Evolutionary conservation across 768 basidiomycete genomes (phyloP), one percentile per base, ranked within the genome.

Genomic region (Mycena belliarum): DNA sequence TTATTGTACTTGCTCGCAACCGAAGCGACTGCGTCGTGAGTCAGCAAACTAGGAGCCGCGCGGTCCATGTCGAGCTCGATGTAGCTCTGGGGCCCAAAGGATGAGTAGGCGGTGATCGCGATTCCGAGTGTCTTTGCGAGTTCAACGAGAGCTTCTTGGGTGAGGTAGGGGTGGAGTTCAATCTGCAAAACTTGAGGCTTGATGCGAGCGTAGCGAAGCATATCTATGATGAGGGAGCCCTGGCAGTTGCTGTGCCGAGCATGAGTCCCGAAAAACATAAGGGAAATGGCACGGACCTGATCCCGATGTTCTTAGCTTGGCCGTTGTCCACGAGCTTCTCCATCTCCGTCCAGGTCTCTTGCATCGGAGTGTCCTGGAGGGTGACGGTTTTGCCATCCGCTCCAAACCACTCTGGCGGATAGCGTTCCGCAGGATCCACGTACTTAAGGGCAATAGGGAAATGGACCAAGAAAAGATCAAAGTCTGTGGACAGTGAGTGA

Each of bases 361-460:
- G 84, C 69, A 91, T 81, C 37, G 88, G 86, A 0, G 82, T 84
- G 49, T 86, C 85, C 82, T 86, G 61, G 42, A 43, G 43, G 6
- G 51, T 24, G 46, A 29, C 55, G 32, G 42, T 60, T 65, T 83
- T 85, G 57, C 82, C 82, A 66, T 91, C 85, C 50, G 89, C 86
- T 29, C 82, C 87, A 49, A 72, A 83, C 93, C 93, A 95, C 68
- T 87, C 91, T 10, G 91, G 86, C 41, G 93, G 92, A 72, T 91
- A 94, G 60, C 84, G 82, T 66, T 85, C 82, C 21, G 69, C 67
- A 42, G 89, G 88, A 68, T 92, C 88, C 49, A 95, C 89, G 65
- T 93, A 93, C 70, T 85, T 69, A 62, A 96, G 77, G 26, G 93
- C 75, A 62, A 95, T 78, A 21, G 93, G 93, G 81, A 95, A 95